phyloP scores from a whole-genome alignment of 805 yeast species.

The Jamesozyma jinghongensis region DNA sequence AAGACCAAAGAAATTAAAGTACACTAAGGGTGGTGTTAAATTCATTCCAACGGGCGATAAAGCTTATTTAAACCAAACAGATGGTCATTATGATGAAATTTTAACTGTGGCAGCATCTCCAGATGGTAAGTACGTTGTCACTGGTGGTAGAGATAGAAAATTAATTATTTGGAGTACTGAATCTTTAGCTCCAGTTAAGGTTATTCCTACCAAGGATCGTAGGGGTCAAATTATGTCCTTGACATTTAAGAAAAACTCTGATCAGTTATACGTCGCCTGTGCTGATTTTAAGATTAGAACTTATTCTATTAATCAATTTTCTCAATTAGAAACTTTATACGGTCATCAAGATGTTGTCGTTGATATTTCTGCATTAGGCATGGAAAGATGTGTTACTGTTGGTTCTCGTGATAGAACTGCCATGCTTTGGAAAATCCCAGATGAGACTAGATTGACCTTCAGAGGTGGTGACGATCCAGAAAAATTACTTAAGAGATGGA shows the following conservation, averaged over 20 bases:
- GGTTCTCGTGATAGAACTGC: conserved; percentile 94
- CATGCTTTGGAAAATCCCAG: conserved; percentile 93
- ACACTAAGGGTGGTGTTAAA: conserved; percentile 52
- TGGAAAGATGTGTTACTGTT: conserved; percentile 91
- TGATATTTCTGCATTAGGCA: conserved; percentile 70
- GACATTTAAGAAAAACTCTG: conserved; percentile 69
- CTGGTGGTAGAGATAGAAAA: conserved; percentile 81
- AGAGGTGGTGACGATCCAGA: conserved; percentile 72
- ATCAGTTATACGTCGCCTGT: conserved; percentile 85
- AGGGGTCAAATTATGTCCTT: conserved; percentile 65
- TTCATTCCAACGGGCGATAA: conserved; percentile 30
- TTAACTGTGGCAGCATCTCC: conserved; percentile 73
- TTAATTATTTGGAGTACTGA: conserved; percentile 82
- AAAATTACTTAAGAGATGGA: conserved; percentile 32
- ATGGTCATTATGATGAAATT: conserved; percentile 73
- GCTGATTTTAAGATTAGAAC: conserved; percentile 87
- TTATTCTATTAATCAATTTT: conserved; percentile 72
- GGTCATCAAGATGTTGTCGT: conserved; percentile 91
- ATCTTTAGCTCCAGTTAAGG: conserved; percentile 63
- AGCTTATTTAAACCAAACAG: conserved; percentile 42
- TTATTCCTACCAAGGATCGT: conserved; percentile 63
- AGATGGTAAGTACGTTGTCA: conserved; percentile 80
- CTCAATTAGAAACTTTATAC: conserved; percentile 82
- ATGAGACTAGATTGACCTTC: conserved; percentile 87
- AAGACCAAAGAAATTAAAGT: conserved; percentile 59